phyloP scores from a whole-genome alignment of 345 rosid genomes.

The Salix koriyanagi region DNA sequence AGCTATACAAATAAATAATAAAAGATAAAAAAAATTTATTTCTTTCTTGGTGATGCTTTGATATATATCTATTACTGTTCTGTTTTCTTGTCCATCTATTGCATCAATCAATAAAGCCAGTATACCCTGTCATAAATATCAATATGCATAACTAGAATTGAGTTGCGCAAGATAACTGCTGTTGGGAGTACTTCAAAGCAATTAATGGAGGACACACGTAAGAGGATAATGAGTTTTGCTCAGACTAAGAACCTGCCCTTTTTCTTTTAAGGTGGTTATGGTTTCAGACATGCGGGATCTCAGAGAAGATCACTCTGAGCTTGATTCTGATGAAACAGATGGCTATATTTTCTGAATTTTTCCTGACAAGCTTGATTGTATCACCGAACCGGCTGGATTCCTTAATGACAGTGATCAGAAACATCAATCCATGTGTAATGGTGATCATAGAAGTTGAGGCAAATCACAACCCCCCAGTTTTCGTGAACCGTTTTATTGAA shows the following conservation, averaged over 20 bases:
- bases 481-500: no score
- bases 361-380: constrained; percentile 18
- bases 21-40: no score
- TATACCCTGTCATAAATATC: neutral
- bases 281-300: constrained; percentile 37
- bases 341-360: constrained; percentile 17
- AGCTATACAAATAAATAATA: no score
- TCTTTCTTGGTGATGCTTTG: neutral
- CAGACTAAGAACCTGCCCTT: constrained; percentile 32
- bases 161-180: constrained; percentile 38
- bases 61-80: neutral
- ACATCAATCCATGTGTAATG: constrained; percentile 35
- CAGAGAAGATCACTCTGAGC: constrained; percentile 33
- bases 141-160: neutral
- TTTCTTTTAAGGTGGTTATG: constrained; percentile 32
- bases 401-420: constrained; percentile 30
- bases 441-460: constrained; percentile 43
- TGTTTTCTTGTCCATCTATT: neutral
- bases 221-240: constrained; percentile 35
- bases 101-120: neutral
- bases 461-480: no score
- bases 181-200: constrained; percentile 23
- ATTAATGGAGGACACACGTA: constrained; percentile 33
- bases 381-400: constrained; percentile 31
- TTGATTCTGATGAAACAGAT: constrained; percentile 31